Evolutionary conservation across 768 basidiomycete genomes (phyloP).

Genomic region (Termitomyces sp.): DNA sequence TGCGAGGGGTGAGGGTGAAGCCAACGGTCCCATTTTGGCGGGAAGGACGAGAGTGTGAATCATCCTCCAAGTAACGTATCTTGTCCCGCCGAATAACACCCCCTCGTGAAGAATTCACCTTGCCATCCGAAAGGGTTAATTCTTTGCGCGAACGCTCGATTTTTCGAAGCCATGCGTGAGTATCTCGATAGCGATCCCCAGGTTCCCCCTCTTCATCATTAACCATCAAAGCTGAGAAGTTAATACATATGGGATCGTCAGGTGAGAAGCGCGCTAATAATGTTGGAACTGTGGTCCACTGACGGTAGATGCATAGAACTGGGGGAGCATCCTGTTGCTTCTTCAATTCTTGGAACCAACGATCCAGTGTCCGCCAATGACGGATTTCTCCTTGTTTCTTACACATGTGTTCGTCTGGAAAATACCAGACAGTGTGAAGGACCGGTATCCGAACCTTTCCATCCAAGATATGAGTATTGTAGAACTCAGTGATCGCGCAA

Average conservation of each 20-base stretch:
- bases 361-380: conserved; percentile 23
- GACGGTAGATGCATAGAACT: conserved; percentile 2
- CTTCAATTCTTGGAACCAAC: conserved; percentile 21
- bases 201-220: background rate
- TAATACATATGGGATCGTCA: conserved; percentile 10
- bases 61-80: background rate
- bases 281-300: conserved; percentile 3
- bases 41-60: background rate
- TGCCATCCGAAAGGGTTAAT: background rate
- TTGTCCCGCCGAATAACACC: background rate
- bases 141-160: conserved; percentile 2
- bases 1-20: background rate
- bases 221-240: background rate
- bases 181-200: background rate
- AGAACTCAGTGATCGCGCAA: conserved; percentile 10
- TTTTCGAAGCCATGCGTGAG: conserved; percentile 7
- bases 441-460: conserved; percentile 30
- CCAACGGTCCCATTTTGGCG: background rate
- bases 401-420: conserved; percentile 15
- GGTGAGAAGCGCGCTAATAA: conserved; percentile 11
- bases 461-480: conserved; percentile 26
- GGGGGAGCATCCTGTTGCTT: background rate
- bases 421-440: conserved; percentile 16
- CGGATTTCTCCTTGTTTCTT: conserved; percentile 15
- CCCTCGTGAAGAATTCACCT: background rate